phyloP scores from a whole-genome alignment of 495 filamentous ascomycete genomes.

The Xylaria nigripes region DNA sequence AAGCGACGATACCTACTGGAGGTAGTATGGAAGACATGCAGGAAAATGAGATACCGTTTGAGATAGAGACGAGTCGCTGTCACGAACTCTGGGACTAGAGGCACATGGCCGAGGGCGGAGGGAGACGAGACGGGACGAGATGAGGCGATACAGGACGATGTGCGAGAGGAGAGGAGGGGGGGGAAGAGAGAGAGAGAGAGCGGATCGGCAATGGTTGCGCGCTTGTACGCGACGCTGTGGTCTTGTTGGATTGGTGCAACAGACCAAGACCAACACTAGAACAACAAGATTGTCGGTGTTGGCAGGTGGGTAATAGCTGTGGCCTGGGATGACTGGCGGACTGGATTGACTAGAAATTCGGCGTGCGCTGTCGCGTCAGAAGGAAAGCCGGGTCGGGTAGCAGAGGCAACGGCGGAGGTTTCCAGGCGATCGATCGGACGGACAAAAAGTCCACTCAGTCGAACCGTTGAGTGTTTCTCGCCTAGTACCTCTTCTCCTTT shows the following conservation, averaged over 20 bases:
- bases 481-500: background rate
- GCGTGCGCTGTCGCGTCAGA: constrained; percentile 1
- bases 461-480: background rate
- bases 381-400: constrained; percentile 1
- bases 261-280: background rate
- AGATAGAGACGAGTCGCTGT: constrained; percentile 8
- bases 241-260: background rate
- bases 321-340: constrained; percentile 7
- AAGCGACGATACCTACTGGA: constrained; percentile 9
- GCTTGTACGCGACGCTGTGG: constrained; percentile 2
- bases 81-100: constrained; percentile 2
- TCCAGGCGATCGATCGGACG: constrained; percentile 1
- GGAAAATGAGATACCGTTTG: background rate
- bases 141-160: background rate
- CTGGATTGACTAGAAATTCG: constrained; percentile 1
- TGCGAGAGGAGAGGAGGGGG: background rate
- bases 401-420: background rate
- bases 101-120: constrained; percentile 5
- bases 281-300: constrained; percentile 1
- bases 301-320: constrained; percentile 6
- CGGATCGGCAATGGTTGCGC: background rate
- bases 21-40: constrained; percentile 11
- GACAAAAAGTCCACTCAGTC: background rate
- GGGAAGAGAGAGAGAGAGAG: background rate
- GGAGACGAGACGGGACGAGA: background rate